Conservation (phyloP, 2,329 filamentous ascomycete genomes). For the Colletotrichum orchidophilum region DNA sequence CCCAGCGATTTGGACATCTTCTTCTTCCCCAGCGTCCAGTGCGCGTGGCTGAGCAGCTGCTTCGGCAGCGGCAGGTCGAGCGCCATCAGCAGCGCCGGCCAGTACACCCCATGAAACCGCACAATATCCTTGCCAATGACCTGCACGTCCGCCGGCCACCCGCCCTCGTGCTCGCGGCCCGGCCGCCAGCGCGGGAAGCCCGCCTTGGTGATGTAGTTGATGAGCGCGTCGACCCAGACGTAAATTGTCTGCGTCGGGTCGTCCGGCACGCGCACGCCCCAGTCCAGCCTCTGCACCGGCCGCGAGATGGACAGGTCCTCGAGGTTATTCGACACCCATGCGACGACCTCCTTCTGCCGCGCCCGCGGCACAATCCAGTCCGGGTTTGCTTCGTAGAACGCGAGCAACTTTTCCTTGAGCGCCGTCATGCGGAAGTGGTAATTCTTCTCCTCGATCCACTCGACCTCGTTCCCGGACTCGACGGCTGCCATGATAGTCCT, state of each 20-base stretch:
- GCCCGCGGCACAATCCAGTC: constrained; percentile 77
- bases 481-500: constrained; percentile 82
- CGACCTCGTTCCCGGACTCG: constrained; percentile 91
- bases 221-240: constrained; percentile 95
- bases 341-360: constrained; percentile 81
- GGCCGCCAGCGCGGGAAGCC: constrained; percentile 83
- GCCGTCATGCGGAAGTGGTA: constrained; percentile 94
- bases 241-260: constrained; percentile 92
- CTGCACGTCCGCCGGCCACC: constrained; percentile 93
- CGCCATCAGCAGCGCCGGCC: constrained; percentile 95
- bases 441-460: constrained; percentile 93
- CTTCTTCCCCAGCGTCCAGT: constrained; percentile 90
- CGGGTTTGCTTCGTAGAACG: constrained; percentile 82
- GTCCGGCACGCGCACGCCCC: constrained; percentile 90
- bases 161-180: constrained; percentile 66
- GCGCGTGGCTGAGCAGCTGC: constrained; percentile 86
- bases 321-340: constrained; percentile 80
- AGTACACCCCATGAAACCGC: constrained; percentile 96
- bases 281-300: constrained; percentile 78
- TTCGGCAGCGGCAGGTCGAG: constrained; percentile 81
- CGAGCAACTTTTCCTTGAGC: constrained; percentile 79
- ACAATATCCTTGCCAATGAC: constrained; percentile 97
- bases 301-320: constrained; percentile 91
- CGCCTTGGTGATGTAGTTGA: constrained; percentile 91
- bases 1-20: constrained; percentile 98